A percentile compares a stretch with the other conserved stretches of the same genome.
Evolutionary conservation across 164 flowering plant species (phyloP).

Genomic region (Aristolochia californica): DNA sequence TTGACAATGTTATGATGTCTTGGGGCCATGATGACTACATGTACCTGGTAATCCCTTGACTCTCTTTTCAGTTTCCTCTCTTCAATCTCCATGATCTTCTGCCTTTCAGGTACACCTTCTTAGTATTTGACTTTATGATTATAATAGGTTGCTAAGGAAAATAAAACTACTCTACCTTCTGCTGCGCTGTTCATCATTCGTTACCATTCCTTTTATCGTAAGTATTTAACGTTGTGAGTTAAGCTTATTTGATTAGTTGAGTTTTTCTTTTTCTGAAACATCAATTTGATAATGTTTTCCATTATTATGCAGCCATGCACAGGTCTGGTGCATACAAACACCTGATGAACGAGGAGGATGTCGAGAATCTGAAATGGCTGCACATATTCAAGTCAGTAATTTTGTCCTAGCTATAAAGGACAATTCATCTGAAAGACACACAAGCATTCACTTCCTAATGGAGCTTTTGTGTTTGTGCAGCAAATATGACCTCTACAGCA

Average conservation of each 20-base stretch:
- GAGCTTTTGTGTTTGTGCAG: slow-evolving; percentile 8
- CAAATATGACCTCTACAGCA: slow-evolving; percentile 39
- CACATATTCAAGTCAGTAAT: slow-evolving; percentile 32
- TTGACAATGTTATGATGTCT: slow-evolving; percentile 52
- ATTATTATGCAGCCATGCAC: slow-evolving; percentile 23
- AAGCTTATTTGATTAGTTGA: too few species aligned
- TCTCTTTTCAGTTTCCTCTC: neutral
- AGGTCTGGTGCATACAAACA: slow-evolving; percentile 22
- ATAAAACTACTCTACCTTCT: slow-evolving; percentile 55
- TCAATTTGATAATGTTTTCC: neutral
- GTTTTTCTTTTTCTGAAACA: neutral
- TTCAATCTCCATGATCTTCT: too few species aligned
- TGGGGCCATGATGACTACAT: slow-evolving; percentile 84
- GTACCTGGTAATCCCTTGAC: slow-evolving; percentile 48
- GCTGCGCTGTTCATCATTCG: slow-evolving; percentile 65
- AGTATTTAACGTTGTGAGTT: slow-evolving; percentile 1
- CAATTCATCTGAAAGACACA: too few species aligned
- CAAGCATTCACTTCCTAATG: too few species aligned
- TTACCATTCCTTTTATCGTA: slow-evolving; percentile 73
- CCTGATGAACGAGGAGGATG: slow-evolving; percentile 34
- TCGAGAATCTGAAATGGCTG: slow-evolving; percentile 32
- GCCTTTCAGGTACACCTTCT: too few species aligned
- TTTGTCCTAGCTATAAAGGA: too few species aligned
- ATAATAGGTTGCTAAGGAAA: slow-evolving; percentile 55
- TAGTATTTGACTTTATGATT: neutral